Base-by-base conservation (phyloP, 352 stramenopile species). In the Pythium rishiriense region DNA sequence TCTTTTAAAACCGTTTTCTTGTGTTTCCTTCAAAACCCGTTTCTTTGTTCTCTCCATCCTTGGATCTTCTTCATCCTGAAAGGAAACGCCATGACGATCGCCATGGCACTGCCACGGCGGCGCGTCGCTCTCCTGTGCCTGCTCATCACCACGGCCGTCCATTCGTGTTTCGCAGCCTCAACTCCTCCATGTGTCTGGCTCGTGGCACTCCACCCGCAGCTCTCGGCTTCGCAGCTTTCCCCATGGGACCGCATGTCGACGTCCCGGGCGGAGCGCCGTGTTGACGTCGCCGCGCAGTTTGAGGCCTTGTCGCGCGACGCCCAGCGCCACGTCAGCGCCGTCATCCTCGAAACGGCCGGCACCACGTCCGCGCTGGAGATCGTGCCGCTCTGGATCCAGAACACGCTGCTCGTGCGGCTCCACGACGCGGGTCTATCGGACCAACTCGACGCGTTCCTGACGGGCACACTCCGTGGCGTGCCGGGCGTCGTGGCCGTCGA, bases 361-460 rank as follows among this genome's bases (percentile, higher is more conserved):
- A n/a, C n/a, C n/a, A n/a, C n/a, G n/a, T n/a, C n/a, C n/a, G n/a
- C n/a, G n/a, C 21, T 64, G 0, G 25, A 41, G 0, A 51, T 89
- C 15, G 51, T 48, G 26, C 59, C 64, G 39, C 68, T 91, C 1
- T 91, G 82, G 82, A 63, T 91, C 54, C 75, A 85, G 52, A 91
- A 91, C 66, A 75, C 72, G 22, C 51, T 91, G 12, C 10, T 90
- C 11, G 57, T 87, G n/a, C 62, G 47, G 7, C 57, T 41, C 45
- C 17, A 3, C 24, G 35, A 8, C 37, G 11, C 37, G 2, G 6
- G 4, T 39, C 26, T 50, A 37, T 24, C 17, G 24, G 12, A 29
- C 7, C 29, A 8, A 4, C 21, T 62, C 8, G 45, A 51, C 14
- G 21, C 25, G 17, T 73, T 78, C 45, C 77, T 76, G n/a, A 56